Evolutionary conservation across 1,284 basidiomycete genomes (phyloP).

Genomic region (Gymnopus androsaceus): DNA sequence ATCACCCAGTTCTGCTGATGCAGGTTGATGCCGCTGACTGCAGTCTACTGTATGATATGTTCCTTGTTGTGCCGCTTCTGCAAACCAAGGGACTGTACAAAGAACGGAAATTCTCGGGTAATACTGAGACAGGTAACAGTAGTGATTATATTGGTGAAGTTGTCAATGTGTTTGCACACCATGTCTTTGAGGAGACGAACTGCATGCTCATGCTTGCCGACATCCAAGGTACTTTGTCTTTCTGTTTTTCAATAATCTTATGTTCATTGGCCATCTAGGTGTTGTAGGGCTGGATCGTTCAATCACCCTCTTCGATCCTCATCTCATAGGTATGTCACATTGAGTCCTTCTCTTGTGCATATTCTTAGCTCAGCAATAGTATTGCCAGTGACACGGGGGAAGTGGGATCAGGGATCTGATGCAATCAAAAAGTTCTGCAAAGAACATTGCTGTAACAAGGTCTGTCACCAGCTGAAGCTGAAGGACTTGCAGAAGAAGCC

Average conservation of each 20-base stretch:
- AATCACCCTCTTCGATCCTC: constrained; percentile 25
- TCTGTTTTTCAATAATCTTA: neutral
- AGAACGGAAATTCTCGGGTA: constrained; percentile 27
- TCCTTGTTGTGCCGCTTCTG: constrained; percentile 22
- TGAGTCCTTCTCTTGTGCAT: neutral
- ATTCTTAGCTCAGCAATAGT: neutral
- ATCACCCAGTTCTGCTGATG: no score
- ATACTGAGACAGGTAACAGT: constrained; percentile 19
- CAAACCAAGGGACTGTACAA: constrained; percentile 7
- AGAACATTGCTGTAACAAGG: constrained; percentile 20
- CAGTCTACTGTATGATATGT: constrained; percentile 13
- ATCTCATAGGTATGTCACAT: constrained; percentile 20
- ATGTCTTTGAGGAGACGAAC: constrained; percentile 21
- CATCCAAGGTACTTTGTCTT: constrained; percentile 19
- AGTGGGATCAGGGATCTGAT: constrained; percentile 20
- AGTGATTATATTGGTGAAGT: constrained; percentile 17
- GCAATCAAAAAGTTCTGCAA: constrained; percentile 15
- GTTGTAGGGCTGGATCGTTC: constrained; percentile 18
- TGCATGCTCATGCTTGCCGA: constrained; percentile 23
- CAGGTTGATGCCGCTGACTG: neutral
- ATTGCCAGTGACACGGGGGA: constrained; percentile 3
- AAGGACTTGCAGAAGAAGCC: neutral
- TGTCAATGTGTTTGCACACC: constrained; percentile 28
- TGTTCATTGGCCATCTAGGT: neutral
- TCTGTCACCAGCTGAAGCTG: neutral